A percentile compares a stretch with the other conserved stretches of the same genome.
Conservation (phyloP, 148 eudicot genomes). For the Cornus controversa region DNA sequence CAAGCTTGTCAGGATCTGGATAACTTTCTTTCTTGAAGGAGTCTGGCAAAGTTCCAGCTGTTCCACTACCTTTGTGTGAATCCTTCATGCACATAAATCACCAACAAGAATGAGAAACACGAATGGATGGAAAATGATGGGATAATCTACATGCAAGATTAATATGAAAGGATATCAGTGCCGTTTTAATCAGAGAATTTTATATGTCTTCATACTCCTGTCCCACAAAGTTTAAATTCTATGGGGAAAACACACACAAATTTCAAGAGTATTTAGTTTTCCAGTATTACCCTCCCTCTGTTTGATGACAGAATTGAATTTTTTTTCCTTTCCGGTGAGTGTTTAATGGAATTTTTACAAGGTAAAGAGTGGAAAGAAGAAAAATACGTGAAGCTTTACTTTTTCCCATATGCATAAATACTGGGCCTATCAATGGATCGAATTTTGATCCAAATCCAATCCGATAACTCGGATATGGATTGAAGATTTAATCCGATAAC, state of each 20-base stretch:
- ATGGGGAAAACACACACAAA: not conserved
- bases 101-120: conserved; percentile 14
- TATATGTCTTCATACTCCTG: not conserved
- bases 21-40: conserved; percentile 20
- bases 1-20: conserved; percentile 34
- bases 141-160: not conserved
- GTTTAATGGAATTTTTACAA: not conserved
- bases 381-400: not conserved
- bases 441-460: too few relatives aligned
- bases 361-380: not conserved
- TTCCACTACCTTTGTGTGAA: conserved; percentile 24
- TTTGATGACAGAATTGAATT: not conserved
- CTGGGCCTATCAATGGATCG: too few relatives aligned
- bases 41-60: conserved; percentile 28
- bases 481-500: too few relatives aligned
- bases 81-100: conserved; percentile 39
- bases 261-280: not conserved
- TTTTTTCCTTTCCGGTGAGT: not conserved
- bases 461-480: too few relatives aligned
- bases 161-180: not conserved
- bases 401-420: not conserved
- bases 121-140: not conserved
- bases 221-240: not conserved
- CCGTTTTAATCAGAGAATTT: too few relatives aligned
- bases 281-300: not conserved